phyloP scores from a whole-genome alignment of 495 filamentous ascomycete species.

The Trichoderma asperelloides region DNA sequence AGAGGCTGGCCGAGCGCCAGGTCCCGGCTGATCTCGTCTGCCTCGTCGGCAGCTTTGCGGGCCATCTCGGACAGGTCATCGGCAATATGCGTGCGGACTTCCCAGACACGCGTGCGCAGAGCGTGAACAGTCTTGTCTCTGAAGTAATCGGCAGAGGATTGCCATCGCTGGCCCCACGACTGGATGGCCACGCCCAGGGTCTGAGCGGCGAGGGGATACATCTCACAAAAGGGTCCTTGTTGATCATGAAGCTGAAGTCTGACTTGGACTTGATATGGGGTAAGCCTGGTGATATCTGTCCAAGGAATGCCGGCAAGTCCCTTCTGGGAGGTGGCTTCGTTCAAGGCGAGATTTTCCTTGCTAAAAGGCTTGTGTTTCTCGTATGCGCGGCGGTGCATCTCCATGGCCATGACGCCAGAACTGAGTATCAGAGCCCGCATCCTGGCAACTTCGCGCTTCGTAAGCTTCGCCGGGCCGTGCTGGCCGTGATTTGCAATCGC shows the following conservation, averaged over 20 bases:
- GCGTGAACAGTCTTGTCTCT: slow-evolving; percentile 20
- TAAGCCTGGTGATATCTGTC: slow-evolving; percentile 26
- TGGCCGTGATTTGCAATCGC: slow-evolving; percentile 58
- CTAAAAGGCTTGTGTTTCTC: slow-evolving; percentile 16
- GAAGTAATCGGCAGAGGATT: slow-evolving; percentile 41
- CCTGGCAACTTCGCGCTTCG: slow-evolving; percentile 64
- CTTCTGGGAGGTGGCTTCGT: slow-evolving; percentile 11
- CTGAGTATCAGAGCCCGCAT: slow-evolving; percentile 65
- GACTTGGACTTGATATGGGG: slow-evolving; percentile 17
- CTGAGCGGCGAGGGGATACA: slow-evolving; percentile 62
- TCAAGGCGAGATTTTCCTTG: background rate
- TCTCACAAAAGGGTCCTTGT: slow-evolving; percentile 46
- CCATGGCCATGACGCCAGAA: slow-evolving; percentile 76
- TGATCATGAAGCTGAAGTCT: slow-evolving; percentile 25
- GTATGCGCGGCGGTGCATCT: slow-evolving; percentile 59
- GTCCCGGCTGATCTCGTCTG: slow-evolving; percentile 63
- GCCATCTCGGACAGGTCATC: slow-evolving; percentile 46
- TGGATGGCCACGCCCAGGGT: slow-evolving; percentile 51
- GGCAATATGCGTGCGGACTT: slow-evolving; percentile 25
- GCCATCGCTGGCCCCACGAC: slow-evolving; percentile 42
- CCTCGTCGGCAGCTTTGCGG: slow-evolving; percentile 59
- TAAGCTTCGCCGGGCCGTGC: slow-evolving; percentile 29
- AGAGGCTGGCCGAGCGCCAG: slow-evolving; percentile 66
- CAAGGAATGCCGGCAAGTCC: slow-evolving; percentile 17
- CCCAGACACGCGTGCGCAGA: slow-evolving; percentile 29